phyloP scores from a whole-genome alignment of 805 yeast genomes.

The Wickerhamomyces tratensis region DNA sequence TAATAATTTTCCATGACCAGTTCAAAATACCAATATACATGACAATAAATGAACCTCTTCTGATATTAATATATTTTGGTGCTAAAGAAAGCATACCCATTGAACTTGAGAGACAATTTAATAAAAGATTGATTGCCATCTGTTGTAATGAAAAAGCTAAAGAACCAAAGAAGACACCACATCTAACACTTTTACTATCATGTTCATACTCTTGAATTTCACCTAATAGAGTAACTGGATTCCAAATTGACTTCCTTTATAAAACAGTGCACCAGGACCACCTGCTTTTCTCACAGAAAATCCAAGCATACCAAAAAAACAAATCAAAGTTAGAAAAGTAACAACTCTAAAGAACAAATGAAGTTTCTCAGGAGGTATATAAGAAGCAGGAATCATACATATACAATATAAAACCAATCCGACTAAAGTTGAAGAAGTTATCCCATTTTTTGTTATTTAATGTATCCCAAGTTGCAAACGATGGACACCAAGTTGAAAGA shows the following conservation, averaged over 20 bases:
- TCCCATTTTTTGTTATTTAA: constrained; percentile 22
- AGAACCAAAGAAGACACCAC: constrained; percentile 22
- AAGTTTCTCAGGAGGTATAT: constrained; percentile 23
- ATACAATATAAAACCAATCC: constrained; percentile 31
- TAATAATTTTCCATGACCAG: constrained; percentile 31
- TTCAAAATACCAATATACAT: constrained; percentile 28
- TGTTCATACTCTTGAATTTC: constrained; percentile 10
- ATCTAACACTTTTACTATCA: constrained; percentile 18
- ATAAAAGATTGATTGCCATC: constrained; percentile 19
- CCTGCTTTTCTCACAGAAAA: constrained; percentile 18
- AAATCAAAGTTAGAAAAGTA: constrained; percentile 17
- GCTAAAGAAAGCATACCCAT: constrained; percentile 27
- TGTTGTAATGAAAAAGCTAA: constrained; percentile 20
- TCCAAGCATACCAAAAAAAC: constrained; percentile 22
- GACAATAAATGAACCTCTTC: constrained; percentile 14
- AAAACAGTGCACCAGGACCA: constrained; percentile 18
- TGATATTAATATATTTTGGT: constrained; percentile 26
- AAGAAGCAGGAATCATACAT: constrained; percentile 17
- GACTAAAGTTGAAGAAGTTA: constrained; percentile 28
- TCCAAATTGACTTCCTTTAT: constrained; percentile 14
- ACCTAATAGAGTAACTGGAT: constrained; percentile 17
- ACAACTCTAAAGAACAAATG: constrained; percentile 17
- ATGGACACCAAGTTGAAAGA: constrained; percentile 17
- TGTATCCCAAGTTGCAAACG: constrained; percentile 15
- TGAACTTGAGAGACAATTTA: constrained; percentile 15